Base-by-base conservation (phyloP, 2,329 filamentous ascomycete species). In the Rutstroemia sp. region DNA sequence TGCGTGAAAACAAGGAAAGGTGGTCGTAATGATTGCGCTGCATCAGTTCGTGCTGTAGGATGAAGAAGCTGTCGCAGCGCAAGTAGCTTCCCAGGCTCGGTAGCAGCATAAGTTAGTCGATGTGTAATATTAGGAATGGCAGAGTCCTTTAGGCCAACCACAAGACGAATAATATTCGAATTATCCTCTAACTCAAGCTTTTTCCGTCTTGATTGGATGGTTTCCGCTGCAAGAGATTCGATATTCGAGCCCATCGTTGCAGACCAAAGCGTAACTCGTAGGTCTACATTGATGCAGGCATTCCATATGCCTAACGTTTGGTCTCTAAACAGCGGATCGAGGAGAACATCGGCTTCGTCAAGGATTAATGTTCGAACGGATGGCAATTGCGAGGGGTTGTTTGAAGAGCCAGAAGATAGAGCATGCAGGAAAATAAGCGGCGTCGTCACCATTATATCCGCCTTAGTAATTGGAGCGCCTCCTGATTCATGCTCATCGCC, bases 1-100 rank as follows among this genome's bases (percentile, higher is more conserved):
- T 99, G 94, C 0, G 92, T 94, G 71, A 99, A 99, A 59, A 99
- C 87, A 5, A 99, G 79, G 73, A 96, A 96, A 0, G 94, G 94
- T 0, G 94, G 90, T 0, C 89, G 84, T 47, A 97, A 77, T 19
- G 65, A 63, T 51, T 61, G 56, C 14, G 57, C 58, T 12, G 76
- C 6, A 77, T 75, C 27, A 9, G 83, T 78, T 10, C 75, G 74
- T 1, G 83, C 77, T 6, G 80, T 81, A 0, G 92, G 92, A 64
- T 90, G 91, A 1, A 97, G 78, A 30, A 99, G 81, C 69, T 97
- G 91, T 47, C 94, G 87, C 12, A 99, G 79, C 6, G 90, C 92
- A 54, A 96, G 83, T 30, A 99, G 83, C 70, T 99, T 99, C 59
- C 94, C 94, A 66, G 90, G 85, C 71, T 99, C 94, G 5, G 88